These are phyloP conservation scores for Cladosporium sp. DNA, from an alignment of 2,329 filamentous ascomycete species.

Conservation along the genomic window DNA sequence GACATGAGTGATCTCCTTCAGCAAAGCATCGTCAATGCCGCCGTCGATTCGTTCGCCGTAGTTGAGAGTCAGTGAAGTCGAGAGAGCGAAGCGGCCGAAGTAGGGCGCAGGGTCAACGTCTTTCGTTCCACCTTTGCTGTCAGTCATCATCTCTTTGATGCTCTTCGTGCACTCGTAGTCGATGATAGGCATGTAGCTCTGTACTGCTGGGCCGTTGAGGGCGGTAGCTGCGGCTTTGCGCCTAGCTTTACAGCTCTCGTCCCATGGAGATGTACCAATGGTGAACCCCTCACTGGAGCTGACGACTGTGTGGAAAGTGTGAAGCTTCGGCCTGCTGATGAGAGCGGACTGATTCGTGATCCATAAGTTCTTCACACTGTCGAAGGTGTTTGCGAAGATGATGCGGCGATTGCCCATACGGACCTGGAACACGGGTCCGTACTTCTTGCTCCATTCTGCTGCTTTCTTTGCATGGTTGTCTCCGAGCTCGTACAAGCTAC, in stretches of 20 bases:
- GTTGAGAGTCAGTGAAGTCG: conserved; percentile 72
- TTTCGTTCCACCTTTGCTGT: conserved; percentile 57
- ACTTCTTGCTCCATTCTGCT: conserved; percentile 44
- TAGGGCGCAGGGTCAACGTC: conserved; percentile 70
- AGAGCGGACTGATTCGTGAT: conserved; percentile 73
- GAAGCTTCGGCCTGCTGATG: conserved; percentile 71
- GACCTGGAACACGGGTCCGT: conserved; percentile 48
- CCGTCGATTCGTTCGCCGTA: conserved; percentile 74
- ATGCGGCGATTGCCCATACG: conserved; percentile 66
- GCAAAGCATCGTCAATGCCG: conserved; percentile 61
- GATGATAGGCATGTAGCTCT: conserved; percentile 77
- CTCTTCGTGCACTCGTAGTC: conserved; percentile 70
- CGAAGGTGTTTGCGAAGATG: conserved; percentile 74
- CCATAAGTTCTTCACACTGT: conserved; percentile 69
- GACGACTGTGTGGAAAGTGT: conserved; percentile 77
- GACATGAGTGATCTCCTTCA: conserved; percentile 70
- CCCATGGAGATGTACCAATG: conserved; percentile 79
- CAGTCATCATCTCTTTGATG: conserved; percentile 66
- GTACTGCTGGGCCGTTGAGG: conserved; percentile 69
- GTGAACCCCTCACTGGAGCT: conserved; percentile 75
- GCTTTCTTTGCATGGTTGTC: conserved; percentile 44
- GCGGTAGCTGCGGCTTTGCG: conserved; percentile 76
- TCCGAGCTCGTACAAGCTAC: conserved; percentile 44
- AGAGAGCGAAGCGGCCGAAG: conserved; percentile 71
- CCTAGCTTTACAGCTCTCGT: conserved; percentile 71